Percentiles rank a stretch among this genome's conserved stretches.
These are phyloP conservation scores for Cordyceps javanica DNA, from an alignment of 2,329 filamentous ascomycete species.

Conservation along the genomic window DNA sequence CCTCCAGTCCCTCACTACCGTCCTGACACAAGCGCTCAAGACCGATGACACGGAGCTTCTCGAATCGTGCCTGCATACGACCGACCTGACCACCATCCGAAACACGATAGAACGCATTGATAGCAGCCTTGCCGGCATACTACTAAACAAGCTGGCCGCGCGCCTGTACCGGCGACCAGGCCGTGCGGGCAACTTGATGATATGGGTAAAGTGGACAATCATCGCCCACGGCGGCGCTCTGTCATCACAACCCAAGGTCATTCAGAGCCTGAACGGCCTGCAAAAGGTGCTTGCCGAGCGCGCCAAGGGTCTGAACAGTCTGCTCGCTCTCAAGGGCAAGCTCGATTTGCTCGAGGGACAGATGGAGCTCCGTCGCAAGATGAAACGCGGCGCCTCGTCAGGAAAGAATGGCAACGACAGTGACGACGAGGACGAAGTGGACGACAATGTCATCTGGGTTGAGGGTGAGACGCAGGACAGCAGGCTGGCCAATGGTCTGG, in stretches of 20 bases:
- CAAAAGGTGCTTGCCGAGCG: slow-evolving; percentile 85
- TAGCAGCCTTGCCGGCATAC: slow-evolving; percentile 69
- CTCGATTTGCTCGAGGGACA: slow-evolving; percentile 91
- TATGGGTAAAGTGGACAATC: slow-evolving; percentile 94
- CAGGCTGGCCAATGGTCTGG: slow-evolving; percentile 24
- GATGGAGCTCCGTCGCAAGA: slow-evolving; percentile 68
- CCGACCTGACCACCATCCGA: slow-evolving; percentile 69
- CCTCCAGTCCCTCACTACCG: slow-evolving; percentile 78
- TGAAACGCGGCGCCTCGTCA: slow-evolving; percentile 43
- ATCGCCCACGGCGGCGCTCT: slow-evolving; percentile 88
- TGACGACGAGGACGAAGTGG: slow-evolving; percentile 49
- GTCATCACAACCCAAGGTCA: slow-evolving; percentile 75
- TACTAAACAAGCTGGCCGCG: slow-evolving; percentile 80
- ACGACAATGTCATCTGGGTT: slow-evolving; percentile 77
- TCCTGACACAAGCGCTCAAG: slow-evolving; percentile 87
- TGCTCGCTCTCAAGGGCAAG: slow-evolving; percentile 88
- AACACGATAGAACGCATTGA: slow-evolving; percentile 88
- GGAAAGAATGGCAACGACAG: slow-evolving; percentile 42
- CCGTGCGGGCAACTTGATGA: slow-evolving; percentile 81
- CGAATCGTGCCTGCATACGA: slow-evolving; percentile 83
- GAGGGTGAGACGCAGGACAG: slow-evolving; percentile 67
- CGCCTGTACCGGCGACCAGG: slow-evolving; percentile 82
- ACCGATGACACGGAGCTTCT: slow-evolving; percentile 87
- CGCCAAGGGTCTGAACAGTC: slow-evolving; percentile 70
- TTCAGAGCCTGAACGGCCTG: slow-evolving; percentile 70